Percentiles rank a stretch among this genome's conserved stretches.
Conservation (phyloP, 2,329 filamentous ascomycete species). For the Delphinella strobiligena region DNA sequence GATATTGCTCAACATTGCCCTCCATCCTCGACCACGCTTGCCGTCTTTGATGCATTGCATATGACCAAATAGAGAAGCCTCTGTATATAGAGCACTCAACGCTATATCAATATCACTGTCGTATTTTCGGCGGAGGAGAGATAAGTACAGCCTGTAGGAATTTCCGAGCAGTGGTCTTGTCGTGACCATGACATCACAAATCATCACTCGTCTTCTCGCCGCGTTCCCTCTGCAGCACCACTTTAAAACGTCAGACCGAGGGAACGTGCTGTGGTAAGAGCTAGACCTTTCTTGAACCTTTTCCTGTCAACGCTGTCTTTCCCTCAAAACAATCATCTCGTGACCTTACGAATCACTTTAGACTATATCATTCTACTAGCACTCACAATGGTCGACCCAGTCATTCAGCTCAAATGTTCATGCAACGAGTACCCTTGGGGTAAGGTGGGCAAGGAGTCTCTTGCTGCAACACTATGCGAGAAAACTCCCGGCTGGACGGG, state of each 20-base stretch:
- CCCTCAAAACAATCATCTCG: neutral
- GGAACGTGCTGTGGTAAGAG: too few species aligned
- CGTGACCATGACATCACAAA: neutral
- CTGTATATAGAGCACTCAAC: neutral
- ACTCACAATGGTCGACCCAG: slow-evolving; percentile 37
- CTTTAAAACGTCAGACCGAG: too few species aligned
- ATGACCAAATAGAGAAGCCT: too few species aligned
- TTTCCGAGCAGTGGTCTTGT: neutral
- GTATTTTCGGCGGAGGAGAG: neutral
- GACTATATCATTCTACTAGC: too few species aligned
- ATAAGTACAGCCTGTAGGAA: neutral
- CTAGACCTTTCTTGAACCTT: neutral
- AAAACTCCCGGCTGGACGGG: slow-evolving; percentile 44
- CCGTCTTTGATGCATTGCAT: too few species aligned
- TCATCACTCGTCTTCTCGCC: too few species aligned
- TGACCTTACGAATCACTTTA: neutral
- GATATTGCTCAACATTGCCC: too few species aligned
- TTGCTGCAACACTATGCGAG: slow-evolving; percentile 53
- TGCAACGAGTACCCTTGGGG: slow-evolving; percentile 60
- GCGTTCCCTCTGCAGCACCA: neutral
- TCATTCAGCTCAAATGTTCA: slow-evolving; percentile 42
- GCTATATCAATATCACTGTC: neutral
- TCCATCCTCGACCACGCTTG: too few species aligned
- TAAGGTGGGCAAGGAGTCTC: slow-evolving; percentile 51
- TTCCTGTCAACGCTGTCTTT: neutral